Percentiles rank a stretch among this genome's conserved stretches.
Conservation (phyloP, 306 rosid species). For the Albizia julibrissin region DNA sequence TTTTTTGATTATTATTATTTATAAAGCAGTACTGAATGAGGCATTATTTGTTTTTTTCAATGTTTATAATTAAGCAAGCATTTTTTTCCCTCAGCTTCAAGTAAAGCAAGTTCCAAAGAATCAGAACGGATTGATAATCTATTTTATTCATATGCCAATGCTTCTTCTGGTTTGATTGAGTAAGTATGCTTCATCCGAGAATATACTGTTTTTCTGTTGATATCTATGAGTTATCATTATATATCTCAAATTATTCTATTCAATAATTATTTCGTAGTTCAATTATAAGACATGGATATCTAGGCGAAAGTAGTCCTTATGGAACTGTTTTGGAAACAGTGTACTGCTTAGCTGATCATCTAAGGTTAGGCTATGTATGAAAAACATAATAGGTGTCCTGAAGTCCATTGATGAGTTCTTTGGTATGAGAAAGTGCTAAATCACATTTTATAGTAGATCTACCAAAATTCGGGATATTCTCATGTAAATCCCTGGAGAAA, state of each 20-base stretch:
- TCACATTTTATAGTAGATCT: neutral
- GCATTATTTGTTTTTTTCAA: neutral
- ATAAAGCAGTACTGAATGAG: neutral
- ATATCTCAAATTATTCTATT: constrained; percentile 11
- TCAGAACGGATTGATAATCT: constrained; percentile 77
- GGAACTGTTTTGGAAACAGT: constrained; percentile 3
- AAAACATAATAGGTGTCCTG: neutral
- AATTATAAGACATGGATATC: constrained; percentile 10
- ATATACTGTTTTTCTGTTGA: neutral
- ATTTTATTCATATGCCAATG: constrained; percentile 74
- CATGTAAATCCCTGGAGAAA: neutral
- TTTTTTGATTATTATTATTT: constrained; percentile 20
- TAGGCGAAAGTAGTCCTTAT: constrained; percentile 8
- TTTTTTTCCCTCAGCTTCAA: constrained; percentile 61
- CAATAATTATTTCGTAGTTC: constrained; percentile 16
- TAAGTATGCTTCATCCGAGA: constrained; percentile 50
- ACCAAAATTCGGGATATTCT: neutral
- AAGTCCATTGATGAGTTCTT: neutral
- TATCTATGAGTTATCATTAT: neutral
- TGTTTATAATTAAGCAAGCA: constrained; percentile 20
- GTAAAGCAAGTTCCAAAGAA: constrained; percentile 87
- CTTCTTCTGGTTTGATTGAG: constrained; percentile 84
- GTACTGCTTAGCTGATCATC: neutral
- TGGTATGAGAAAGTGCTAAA: neutral
- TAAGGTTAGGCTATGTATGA: neutral